Conservation (phyloP, 768 basidiomycete species). For the Leccinum incarnatum region DNA sequence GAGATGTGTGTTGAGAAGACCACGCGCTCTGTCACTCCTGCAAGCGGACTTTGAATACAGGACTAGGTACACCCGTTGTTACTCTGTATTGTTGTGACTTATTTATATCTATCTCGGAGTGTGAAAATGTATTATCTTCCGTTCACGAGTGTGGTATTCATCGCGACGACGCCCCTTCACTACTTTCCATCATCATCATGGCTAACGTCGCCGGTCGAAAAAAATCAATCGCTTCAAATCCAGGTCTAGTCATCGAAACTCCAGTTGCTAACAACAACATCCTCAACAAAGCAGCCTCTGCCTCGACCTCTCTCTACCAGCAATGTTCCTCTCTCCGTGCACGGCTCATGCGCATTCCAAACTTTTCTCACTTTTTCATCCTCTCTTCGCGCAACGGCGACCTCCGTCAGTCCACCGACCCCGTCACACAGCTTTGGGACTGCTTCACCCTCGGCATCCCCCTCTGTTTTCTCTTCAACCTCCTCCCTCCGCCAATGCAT, state of each 20-base stretch:
- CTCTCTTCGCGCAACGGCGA: conserved; percentile 56
- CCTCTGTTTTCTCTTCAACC: conserved; percentile 95
- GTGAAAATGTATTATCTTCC: conserved; percentile 33
- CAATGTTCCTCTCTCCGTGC: conserved; percentile 79
- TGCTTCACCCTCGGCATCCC: conserved; percentile 90
- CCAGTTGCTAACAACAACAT: conserved; percentile 79
- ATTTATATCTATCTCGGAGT: conserved; percentile 35
- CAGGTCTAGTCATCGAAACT: conserved; percentile 67
- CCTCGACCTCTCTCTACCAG: conserved; percentile 87
- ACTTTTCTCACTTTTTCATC: conserved; percentile 68
- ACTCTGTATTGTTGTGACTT: conserved; percentile 6
- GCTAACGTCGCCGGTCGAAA: conserved; percentile 64
- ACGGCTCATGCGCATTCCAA: conserved; percentile 74
- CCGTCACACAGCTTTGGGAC: conserved; percentile 93
- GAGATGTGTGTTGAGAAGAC: conserved; percentile 2
- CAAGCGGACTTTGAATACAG: conserved; percentile 22
- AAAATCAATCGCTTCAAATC: conserved; percentile 71
- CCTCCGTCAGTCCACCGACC: conserved; percentile 77
- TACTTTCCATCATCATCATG: conserved; percentile 42
- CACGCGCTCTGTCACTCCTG: conserved; percentile 24
- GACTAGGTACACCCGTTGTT: too few species aligned
- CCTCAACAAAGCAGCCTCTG: conserved; percentile 88
- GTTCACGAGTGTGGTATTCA: not conserved
- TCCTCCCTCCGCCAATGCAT: conserved; percentile 54
- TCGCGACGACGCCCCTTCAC: too few species aligned